These are phyloP conservation scores for Rhizophora apiculata DNA, from an alignment of 345 rosid species.

Conservation along the genomic window DNA sequence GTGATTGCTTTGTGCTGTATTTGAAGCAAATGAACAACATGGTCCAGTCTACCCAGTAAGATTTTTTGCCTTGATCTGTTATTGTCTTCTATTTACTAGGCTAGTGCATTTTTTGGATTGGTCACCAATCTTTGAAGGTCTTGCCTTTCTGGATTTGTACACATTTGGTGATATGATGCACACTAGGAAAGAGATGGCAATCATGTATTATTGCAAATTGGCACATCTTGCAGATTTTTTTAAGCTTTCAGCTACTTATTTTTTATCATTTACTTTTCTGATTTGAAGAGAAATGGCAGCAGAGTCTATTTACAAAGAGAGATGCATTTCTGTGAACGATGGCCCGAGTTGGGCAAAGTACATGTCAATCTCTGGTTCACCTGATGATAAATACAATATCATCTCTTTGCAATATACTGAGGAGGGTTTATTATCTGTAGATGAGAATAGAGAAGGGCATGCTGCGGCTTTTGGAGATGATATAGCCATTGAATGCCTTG, in stretches of 20 bases:
- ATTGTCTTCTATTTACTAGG: no score
- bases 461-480: constrained; percentile 99
- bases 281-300: constrained; percentile 80
- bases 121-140: no score
- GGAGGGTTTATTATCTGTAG: constrained; percentile 86
- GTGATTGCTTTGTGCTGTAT: no score
- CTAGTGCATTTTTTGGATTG: no score
- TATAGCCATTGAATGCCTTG: constrained; percentile 91
- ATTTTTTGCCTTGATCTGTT: no score
- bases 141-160: no score
- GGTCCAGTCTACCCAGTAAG: no score
- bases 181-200: no score
- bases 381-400: constrained; percentile 86
- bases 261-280: constrained; percentile 23
- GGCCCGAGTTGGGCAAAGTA: constrained; percentile 90
- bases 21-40: no score
- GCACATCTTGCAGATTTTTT: constrained; percentile 7
- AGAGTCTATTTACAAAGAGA: constrained; percentile 90
- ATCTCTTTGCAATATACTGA: constrained; percentile 88
- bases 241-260: constrained; percentile 5
- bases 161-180: no score
- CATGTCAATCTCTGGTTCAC: constrained; percentile 88
- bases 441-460: constrained; percentile 79
- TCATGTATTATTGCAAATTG: not conserved
- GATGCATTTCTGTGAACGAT: constrained; percentile 79